Evolutionary conservation across 139 green algal species (phyloP).

Genomic region (Desmodesmus armatus): DNA sequence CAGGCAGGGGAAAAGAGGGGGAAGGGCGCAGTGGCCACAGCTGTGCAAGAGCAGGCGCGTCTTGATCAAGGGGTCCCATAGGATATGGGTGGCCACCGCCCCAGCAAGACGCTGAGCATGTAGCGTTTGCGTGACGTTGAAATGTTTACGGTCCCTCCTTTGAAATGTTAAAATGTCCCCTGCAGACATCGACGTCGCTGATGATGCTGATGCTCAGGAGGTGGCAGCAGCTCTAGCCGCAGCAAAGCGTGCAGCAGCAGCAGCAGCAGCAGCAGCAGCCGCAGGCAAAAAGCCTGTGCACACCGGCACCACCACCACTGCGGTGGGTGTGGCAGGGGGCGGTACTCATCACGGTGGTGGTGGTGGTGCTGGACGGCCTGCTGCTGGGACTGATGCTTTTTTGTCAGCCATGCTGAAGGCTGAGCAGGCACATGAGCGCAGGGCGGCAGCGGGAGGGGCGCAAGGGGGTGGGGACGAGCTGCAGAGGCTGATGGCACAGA

Average conservation of each 20-base stretch:
- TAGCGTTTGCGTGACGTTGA: too few relatives aligned
- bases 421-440: conserved; percentile 27
- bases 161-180: not conserved
- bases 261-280: conserved; percentile 24
- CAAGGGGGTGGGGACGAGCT: not conserved
- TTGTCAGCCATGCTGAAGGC: conserved; percentile 29
- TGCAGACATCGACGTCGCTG: not conserved
- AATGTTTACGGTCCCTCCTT: too few relatives aligned
- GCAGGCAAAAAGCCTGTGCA: too few relatives aligned
- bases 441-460: not conserved
- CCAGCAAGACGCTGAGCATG: too few relatives aligned
- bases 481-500: conserved; percentile 4
- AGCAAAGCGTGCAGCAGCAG: conserved; percentile 8
- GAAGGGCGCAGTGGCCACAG: too few relatives aligned
- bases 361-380: not conserved
- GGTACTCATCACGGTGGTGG: too few relatives aligned
- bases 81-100: too few relatives aligned
- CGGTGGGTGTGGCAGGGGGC: too few relatives aligned
- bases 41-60: too few relatives aligned
- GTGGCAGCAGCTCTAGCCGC: not conserved
- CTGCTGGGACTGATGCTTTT: not conserved
- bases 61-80: too few relatives aligned
- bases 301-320: too few relatives aligned
- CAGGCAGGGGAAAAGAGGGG: too few relatives aligned
- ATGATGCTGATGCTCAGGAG: conserved; percentile 7